Base-by-base conservation (phyloP, 2,329 filamentous ascomycete genomes). In the Myriosclerotinia duriaeana region DNA sequence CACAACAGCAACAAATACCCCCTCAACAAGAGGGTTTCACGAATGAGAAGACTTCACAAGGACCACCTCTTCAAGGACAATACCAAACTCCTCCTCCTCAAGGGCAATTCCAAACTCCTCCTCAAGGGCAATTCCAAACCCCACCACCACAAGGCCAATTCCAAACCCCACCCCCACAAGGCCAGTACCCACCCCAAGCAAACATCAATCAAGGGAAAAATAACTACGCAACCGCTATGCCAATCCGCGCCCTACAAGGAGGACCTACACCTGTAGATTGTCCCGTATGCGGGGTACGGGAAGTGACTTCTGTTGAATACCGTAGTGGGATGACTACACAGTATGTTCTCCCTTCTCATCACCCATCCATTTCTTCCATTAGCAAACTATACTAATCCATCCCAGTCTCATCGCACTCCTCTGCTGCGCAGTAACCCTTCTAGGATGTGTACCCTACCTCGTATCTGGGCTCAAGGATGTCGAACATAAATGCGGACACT, bases 401-500 rank as follows among this genome's bases (percentile, higher is more conserved):
- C 20, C 12, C 11, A 7, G 71, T 69, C 63, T 72, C 22, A 62
- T 67, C 20, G 71, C 72, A 17, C 12, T 70, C 5, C 63, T 73
- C 34, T 70, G 66, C 63, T 72, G 72, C 48, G 60, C 62, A 48
- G 67, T 68, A 52, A 53, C 68, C 67, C 78, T 76, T 67, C 66
- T 80, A 38, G 78, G 79, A 30, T 81, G 79, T 68, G 77, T 80
- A 44, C 79, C 79, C 0, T 81, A 80, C 65, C 34, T 79, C 36
- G 76, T 79, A 67, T 77, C 76, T 53, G 78, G 76, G 66, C 75
- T 78, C 68, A 80, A 81, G 72, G 78, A 80, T 55, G 78, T 78
- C n/a, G 74, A 79, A 73, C 79, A 80, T 71, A 79, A 78, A 69
- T 80, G 79, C 64, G 78, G 78, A 2, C 73, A 76, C 20, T 81